Evolutionary conservation across 345 rosid genomes (phyloP).

Genomic region (Eutrema yunnanense): DNA sequence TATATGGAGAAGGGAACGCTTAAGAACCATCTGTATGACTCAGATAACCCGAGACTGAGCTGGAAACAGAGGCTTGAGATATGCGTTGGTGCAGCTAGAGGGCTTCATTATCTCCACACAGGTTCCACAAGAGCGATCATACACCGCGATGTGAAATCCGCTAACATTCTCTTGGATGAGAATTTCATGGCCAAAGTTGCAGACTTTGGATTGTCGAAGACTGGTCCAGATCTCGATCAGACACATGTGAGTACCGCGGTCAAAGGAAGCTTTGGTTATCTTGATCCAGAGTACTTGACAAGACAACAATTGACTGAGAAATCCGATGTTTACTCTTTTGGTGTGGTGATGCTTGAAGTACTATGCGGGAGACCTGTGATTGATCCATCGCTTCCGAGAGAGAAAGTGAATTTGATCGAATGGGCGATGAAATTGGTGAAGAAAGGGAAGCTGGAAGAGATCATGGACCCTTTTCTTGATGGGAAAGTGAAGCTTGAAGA

Average conservation of each 20-base stretch:
- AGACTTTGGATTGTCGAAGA: conserved; percentile 64
- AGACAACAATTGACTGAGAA: conserved; percentile 52
- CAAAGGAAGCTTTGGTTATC: conserved; percentile 69
- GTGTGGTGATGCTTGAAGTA: conserved; percentile 64
- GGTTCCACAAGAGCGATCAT: conserved; percentile 56
- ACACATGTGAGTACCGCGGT: conserved; percentile 76
- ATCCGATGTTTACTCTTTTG: conserved; percentile 66
- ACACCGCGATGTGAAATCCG: conserved; percentile 70
- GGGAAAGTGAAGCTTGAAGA: conserved; percentile 45
- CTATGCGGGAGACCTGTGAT: conserved; percentile 54
- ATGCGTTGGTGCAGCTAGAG: conserved; percentile 65
- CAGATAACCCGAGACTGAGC: conserved; percentile 34
- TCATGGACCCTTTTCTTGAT: conserved; percentile 40
- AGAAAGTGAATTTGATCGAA: conserved; percentile 48
- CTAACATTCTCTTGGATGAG: conserved; percentile 61
- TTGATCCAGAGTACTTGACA: conserved; percentile 59
- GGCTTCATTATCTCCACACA: conserved; percentile 73
- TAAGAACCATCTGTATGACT: conserved; percentile 50
- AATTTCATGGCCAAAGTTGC: conserved; percentile 71
- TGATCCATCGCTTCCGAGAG: conserved; percentile 51
- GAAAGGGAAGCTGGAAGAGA: conserved; percentile 39
- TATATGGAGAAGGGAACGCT: conserved; percentile 71
- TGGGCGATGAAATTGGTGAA: conserved; percentile 43
- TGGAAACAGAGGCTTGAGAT: conserved; percentile 65
- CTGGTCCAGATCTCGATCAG: conserved; percentile 61